Evolutionary conservation across 1,284 basidiomycete species (phyloP).

Genomic region (Moesziomyces sp.): DNA sequence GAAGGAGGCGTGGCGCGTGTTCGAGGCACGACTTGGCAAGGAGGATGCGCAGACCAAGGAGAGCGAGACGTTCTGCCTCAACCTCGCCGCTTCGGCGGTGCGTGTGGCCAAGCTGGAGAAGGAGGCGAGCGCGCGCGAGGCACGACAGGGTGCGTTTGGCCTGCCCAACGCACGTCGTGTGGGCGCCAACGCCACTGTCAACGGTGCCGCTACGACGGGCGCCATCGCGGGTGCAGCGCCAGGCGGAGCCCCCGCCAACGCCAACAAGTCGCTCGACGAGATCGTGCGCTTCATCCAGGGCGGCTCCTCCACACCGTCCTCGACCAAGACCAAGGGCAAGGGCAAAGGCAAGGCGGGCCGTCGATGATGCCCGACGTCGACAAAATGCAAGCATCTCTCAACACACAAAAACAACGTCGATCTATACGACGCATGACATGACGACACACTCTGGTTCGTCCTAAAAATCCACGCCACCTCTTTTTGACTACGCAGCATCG

Average conservation of each 20-base stretch:
- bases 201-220: conserved; percentile 11
- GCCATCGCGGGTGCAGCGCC: conserved; percentile 3
- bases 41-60: conserved; percentile 66
- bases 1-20: conserved; percentile 64
- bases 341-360: conserved; percentile 33
- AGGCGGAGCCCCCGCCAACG: conserved; percentile 3
- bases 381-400: no score
- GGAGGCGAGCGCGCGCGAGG: conserved; percentile 43
- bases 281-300: conserved; percentile 64
- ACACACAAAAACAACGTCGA: no score
- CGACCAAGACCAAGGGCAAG: conserved; percentile 46
- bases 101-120: conserved; percentile 62
- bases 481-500: background rate
- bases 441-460: background rate
- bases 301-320: conserved; percentile 22
- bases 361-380: conserved; percentile 15
- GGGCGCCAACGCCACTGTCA: conserved; percentile 1
- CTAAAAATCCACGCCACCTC: background rate
- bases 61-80: conserved; percentile 60
- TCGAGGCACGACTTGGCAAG: conserved; percentile 62
- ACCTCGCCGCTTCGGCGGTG: conserved; percentile 62
- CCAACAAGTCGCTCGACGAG: conserved; percentile 58
- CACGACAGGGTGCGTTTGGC: conserved; percentile 26
- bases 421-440: no score
- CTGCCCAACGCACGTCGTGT: conserved; percentile 10